Conservation (phyloP, 371 early-diverging fungal genomes). For the Saksenaea oblongispora region DNA sequence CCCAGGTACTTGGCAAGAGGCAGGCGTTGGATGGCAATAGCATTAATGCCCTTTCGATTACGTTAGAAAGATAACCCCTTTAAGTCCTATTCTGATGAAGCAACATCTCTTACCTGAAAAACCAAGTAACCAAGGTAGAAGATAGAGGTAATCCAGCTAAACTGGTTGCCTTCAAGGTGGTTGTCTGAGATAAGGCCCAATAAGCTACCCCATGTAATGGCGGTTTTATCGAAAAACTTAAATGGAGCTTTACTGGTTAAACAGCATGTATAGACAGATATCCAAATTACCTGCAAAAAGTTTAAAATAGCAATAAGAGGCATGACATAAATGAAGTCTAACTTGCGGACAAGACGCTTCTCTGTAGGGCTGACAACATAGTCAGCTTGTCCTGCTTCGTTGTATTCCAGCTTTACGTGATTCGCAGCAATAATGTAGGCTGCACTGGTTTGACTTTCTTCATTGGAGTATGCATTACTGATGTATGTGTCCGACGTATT, state of each 20-base stretch:
- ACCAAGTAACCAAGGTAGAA: conserved; percentile 40
- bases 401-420: conserved; percentile 3
- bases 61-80: neutral
- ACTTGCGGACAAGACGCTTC: conserved; percentile 20
- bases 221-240: conserved; percentile 45
- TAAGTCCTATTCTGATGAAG: too few species aligned
- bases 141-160: conserved; percentile 32
- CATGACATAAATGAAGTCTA: conserved; percentile 34
- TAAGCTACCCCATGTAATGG: conserved; percentile 34
- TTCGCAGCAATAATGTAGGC: neutral
- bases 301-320: conserved; percentile 26
- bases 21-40: conserved; percentile 35
- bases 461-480: neutral
- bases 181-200: conserved; percentile 34
- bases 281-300: conserved; percentile 26
- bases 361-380: conserved; percentile 17
- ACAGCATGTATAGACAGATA: neutral
- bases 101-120: conserved; percentile 33
- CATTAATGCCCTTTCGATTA: conserved; percentile 24
- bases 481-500: neutral
- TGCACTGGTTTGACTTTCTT: neutral
- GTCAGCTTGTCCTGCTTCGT: conserved; percentile 25
- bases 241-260: neutral
- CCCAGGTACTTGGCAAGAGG: conserved; percentile 31
- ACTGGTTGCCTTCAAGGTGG: conserved; percentile 20